Base-by-base conservation (phyloP, 139 green algal species). In the Chlamydomonas eustigma region DNA sequence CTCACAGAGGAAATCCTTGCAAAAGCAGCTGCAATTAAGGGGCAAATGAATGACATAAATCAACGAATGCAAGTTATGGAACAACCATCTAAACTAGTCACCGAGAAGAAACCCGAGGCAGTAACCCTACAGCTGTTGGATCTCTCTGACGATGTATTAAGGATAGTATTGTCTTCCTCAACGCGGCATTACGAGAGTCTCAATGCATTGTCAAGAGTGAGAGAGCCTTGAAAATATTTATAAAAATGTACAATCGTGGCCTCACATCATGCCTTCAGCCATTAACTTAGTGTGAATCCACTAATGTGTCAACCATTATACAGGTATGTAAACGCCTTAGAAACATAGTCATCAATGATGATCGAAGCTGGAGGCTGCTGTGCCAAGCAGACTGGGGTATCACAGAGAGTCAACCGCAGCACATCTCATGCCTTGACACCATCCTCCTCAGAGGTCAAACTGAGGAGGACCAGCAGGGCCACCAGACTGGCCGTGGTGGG, bases 1-100 rank as follows among this genome's bases (percentile, higher is more conserved):
- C 58, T 69, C 5, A 69, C 58, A 18, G 22, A 30, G 18, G 24
- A 69, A n/a, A 69, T 69, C n/a, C 58, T 69, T 30, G 58, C 58
- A 8, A 69, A n/a, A 32, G 58, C 58, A 5, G 33, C 32, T 38
- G 70, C 70, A 5, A 76, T 31, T 33, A 39, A 76, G 5, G 71
- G 2, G 2, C 25, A 31, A 2, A 76, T 44, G 2, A 3, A 5
- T 68, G 32, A 28, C 25, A 32, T 69, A 30, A 69, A 32, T 32
- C 25, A 36, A 32, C 58, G 58, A 5, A 69, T 69, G 58, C 24
- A 69, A 12, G 5, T 8, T 12, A 69, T 69, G 58, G 24, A 32
- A n/a, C n/a, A 32, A 33, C 24, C 58, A 8, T 37, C n/a, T 28
- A 58, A 58, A 18, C 44, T 28, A 18, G 44, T 28, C 12, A n/a